Base-by-base conservation (phyloP, 192 early-diverging fungal species). In the Coemansia sp. region DNA sequence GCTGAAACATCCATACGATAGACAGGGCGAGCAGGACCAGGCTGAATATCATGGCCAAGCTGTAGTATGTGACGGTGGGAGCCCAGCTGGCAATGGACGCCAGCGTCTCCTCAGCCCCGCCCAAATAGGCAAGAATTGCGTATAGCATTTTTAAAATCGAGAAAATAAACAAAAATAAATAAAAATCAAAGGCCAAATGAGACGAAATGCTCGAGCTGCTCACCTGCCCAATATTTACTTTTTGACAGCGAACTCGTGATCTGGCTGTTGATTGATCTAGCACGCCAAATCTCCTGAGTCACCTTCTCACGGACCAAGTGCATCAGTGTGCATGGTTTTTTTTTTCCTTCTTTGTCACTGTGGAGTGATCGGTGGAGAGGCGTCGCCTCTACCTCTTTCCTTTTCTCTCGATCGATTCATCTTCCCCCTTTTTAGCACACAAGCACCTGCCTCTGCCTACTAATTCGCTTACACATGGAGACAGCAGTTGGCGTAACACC, bases 1-100 rank as follows among this genome's bases (percentile, higher is more conserved):
- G 88, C 61, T 94, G 93, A 56, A 89, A 93, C 67, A 87, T 40
- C 61, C 89, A 92, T 8, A 94, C 79, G 0, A 70, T 66, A 11
- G 60, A 46, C 6, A 85, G 57, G 2, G 68, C 83, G 24, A 70
- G 65, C 53, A 60, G 6, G 11, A 61, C 47, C 57, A 81, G 57
- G n/a, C 59, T 65, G 14, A 54, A 35, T 19, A 71, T 22, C 60
- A 73, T 60, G 24, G 47, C 62, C 24, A 69, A 4, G 39, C 56
- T 24, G 45, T 85, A 85, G 53, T 81, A 80, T 20, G 63, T 59
- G 38, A 73, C 51, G 3, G 70, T 70, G 4, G 82, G 82, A 20
- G 61, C 63, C 68, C 68, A 73, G 46, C 66, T 68, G 62, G 60
- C 53, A 31, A 77, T 37, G 3, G 73, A 67, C 32, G 67, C 39